Evolutionary conservation across 148 eudicot genomes (phyloP), one percentile per base, ranked within the genome.

Genomic region (Vaccinium macrocarpon): DNA sequence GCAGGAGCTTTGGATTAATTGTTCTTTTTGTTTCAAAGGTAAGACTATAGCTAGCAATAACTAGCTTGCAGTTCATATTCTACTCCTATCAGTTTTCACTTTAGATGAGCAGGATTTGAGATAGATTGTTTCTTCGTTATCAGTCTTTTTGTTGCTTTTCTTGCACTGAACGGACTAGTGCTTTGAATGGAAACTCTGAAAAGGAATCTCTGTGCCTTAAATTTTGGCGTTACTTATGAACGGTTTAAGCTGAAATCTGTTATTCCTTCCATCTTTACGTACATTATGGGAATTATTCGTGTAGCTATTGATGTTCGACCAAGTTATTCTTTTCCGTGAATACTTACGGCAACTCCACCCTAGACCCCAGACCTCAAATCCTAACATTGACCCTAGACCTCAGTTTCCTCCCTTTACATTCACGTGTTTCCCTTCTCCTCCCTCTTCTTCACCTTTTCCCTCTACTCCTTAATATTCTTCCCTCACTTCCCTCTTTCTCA

Each of bases 1-100:
- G 81, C 62, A 10, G 73, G 79, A 42, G 46, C 46, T 76, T 82
- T n/a, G 51, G 14, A 82, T 72, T 70, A 19, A 73, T 29, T 56
- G 29, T 27, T 50, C 52, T 70, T 23, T 82, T 8, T 53, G 66
- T 38, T 48, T 66, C 72, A 66, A 19, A 10, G 23, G 4, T 61
- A 21, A 21, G 38, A 51, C 55, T 35, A n/a, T 32, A 70, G 83
- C n/a, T 51, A 70, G 78, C 29, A 50, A 70, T 16, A 32, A 82
- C 78, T 82, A 51, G 78, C 61, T 51, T 82, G 5, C 59, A 50
- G 35, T 27, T 32, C 27, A 8, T 13, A 35, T 19, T 70, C 15
- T 51, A 42, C 46, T 42, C 46, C 46, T 42, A 32, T 82, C 27
- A 19, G 79, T 29, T 76, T 76, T 49, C 12, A 25, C 52, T 71